phyloP scores from a whole-genome alignment of 352 stramenopile species.

The Pythium inflatum region DNA sequence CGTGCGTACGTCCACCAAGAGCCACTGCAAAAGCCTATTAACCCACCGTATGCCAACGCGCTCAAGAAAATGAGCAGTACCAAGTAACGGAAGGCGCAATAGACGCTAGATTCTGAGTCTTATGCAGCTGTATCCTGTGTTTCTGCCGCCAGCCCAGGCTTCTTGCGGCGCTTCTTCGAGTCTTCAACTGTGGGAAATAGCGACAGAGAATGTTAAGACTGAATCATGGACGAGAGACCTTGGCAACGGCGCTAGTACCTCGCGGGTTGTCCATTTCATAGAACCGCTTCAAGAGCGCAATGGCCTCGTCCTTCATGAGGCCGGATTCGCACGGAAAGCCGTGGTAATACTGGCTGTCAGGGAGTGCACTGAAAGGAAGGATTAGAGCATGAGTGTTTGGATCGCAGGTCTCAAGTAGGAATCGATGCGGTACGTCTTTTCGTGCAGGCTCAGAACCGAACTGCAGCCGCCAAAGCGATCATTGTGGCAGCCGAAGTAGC shows the following conservation, averaged over 20 bases:
- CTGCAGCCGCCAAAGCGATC: constrained; percentile 93
- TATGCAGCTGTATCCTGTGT: too few relatives aligned
- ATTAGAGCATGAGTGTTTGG: too few relatives aligned
- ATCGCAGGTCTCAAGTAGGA: too few relatives aligned
- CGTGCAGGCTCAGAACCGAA: constrained; percentile 87
- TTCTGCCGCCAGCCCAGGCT: too few relatives aligned
- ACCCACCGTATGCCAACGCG: constrained; percentile 81
- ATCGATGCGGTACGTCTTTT: constrained; percentile 51
- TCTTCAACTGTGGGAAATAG: constrained; percentile 53
- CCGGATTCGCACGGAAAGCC: constrained; percentile 72
- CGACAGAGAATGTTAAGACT: background rate
- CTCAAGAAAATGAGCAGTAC: constrained; percentile 54
- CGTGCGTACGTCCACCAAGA: constrained; percentile 69
- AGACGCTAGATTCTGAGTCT: too few relatives aligned
- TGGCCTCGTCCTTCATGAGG: constrained; percentile 83
- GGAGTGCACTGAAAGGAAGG: constrained; percentile 39
- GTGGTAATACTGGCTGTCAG: constrained; percentile 48
- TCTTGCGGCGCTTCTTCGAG: constrained; percentile 83
- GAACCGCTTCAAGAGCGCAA: constrained; percentile 86
- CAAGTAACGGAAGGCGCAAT: constrained; percentile 6
- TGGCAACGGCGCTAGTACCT: constrained; percentile 39
- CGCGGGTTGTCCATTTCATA: constrained; percentile 90
- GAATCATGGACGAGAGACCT: background rate
- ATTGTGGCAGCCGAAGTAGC: constrained; percentile 93
- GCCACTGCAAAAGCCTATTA: constrained; percentile 85